Evolutionary conservation across 345 rosid species (phyloP), one percentile per base, ranked within the genome.

Genomic region (Pistacia vera): DNA sequence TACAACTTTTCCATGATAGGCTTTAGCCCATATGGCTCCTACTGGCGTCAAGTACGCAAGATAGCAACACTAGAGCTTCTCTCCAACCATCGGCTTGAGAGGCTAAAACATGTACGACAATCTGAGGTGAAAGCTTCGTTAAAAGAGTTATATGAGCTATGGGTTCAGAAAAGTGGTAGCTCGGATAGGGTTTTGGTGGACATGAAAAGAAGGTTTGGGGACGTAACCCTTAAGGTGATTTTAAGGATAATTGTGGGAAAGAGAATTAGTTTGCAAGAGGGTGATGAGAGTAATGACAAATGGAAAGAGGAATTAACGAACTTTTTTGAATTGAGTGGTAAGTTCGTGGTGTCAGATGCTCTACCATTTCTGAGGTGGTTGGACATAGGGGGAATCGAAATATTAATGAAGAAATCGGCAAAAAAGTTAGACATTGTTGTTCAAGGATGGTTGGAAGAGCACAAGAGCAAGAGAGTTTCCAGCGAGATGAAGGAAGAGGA

Each of bases 381-480:
- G 57, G 87, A 86, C 56, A 46, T 86, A 11, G 87, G 82, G 4
- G 86, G 81, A n/a, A 49, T 66, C 6, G 85, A 77, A 75, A 81
- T 49, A 74, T 62, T 51, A 11, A 81, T 81, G 89, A 81, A 71
- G 63, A 77, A 57, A 79, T 64, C 63, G 0, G 77, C 78, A 5
- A 67, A 72, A 25, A 77, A 78, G 9, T 6, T 87, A 4, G 86
- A 87, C 49, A 11, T 1, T 36, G 56, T 73, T 17, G 69, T 61
- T 46, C 71, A 75, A 20, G 57, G 25, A 61, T 87, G 88, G 86
- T 70, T 87, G 52, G 68, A 82, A 4, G 85, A 87, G 78, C 90
- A 83, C 67, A 83, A 77, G 76, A 54, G 73, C n/a, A 85, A 69
- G 38, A 81, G 66, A 52, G 71, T 14, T 36, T 44, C 35, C 0